Evolutionary conservation across 768 basidiomycete genomes (phyloP).

Genomic region (Lactifluus volemus): DNA sequence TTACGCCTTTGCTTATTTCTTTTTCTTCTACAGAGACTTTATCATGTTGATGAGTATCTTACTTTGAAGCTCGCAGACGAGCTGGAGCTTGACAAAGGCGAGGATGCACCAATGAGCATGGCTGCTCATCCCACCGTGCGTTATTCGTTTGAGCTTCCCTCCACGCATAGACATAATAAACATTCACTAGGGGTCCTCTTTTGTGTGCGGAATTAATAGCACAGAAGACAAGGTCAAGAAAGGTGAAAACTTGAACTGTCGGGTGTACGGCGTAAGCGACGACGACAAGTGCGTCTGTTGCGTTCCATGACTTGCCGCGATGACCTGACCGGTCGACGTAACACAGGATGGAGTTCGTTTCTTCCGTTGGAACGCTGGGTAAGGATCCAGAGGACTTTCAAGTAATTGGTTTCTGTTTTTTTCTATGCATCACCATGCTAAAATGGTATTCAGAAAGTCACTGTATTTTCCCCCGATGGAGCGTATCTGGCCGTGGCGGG

Average conservation of each 20-base stretch:
- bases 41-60: constrained; percentile 46
- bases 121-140: constrained; percentile 54
- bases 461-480: constrained; percentile 65
- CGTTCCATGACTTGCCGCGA: not conserved
- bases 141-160: not conserved
- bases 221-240: constrained; percentile 47
- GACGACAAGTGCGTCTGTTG: constrained; percentile 45
- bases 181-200: constrained; percentile 26
- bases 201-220: constrained; percentile 89
- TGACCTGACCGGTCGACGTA: not conserved
- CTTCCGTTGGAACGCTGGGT: constrained; percentile 52
- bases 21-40: constrained; percentile 48
- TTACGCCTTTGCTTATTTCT: not conserved
- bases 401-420: constrained; percentile 33
- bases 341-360: constrained; percentile 43
- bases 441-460: constrained; percentile 63
- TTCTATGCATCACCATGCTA: not conserved
- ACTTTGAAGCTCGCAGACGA: constrained; percentile 53
- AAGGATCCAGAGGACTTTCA: constrained; percentile 74
- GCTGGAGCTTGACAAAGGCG: constrained; percentile 65
- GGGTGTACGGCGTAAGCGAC: constrained; percentile 48
- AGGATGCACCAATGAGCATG: constrained; percentile 98
- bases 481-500: constrained; percentile 64
- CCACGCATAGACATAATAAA: not conserved
- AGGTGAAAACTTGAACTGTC: constrained; percentile 79